phyloP scores from a whole-genome alignment of 1,284 basidiomycete genomes.

The Cronartium quercuum region DNA sequence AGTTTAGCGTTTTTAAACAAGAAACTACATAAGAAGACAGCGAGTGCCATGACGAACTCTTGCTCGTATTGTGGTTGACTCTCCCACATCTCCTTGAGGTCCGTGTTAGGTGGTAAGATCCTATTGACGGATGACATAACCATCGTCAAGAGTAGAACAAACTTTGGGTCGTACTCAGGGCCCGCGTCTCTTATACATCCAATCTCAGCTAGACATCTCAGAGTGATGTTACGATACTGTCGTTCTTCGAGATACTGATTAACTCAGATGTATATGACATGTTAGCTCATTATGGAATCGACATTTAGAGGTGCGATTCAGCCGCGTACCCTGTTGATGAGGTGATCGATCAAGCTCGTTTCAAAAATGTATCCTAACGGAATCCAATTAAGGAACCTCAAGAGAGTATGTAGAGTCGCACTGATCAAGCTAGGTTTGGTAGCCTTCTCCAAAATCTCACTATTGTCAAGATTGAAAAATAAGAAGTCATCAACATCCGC shows the following conservation, averaged over 20 bases:
- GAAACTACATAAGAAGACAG: slow-evolving; percentile 95
- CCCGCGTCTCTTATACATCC: slow-evolving; percentile 79
- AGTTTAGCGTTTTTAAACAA: slow-evolving; percentile 69
- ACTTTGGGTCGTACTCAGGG: slow-evolving; percentile 98
- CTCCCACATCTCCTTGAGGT: slow-evolving; percentile 81
- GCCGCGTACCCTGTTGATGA: slow-evolving; percentile 54
- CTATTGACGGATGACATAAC: slow-evolving; percentile 95
- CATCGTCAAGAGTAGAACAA: slow-evolving; percentile 94
- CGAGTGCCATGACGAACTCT: slow-evolving; percentile 93
- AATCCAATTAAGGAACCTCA: slow-evolving; percentile 99
- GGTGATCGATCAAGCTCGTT: slow-evolving; percentile 90
- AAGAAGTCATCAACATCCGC: background rate
- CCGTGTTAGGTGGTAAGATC: slow-evolving; percentile 91
- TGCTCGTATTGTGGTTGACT: slow-evolving; percentile 88
- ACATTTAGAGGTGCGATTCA: background rate
- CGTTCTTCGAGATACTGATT: slow-evolving; percentile 86
- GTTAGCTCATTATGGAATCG: background rate
- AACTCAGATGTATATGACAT: background rate
- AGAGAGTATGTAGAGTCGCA: slow-evolving; percentile 88
- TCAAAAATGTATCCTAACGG: slow-evolving; percentile 98
- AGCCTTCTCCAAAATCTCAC: slow-evolving; percentile 95
- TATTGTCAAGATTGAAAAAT: slow-evolving; percentile 51
- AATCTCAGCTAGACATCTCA: slow-evolving; percentile 98
- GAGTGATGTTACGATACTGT: slow-evolving; percentile 94
- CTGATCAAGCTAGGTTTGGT: slow-evolving; percentile 92